These are phyloP conservation scores for Diplodia corticola DNA, from an alignment of 2,329 filamentous ascomycete genomes.

Conservation along the genomic window DNA sequence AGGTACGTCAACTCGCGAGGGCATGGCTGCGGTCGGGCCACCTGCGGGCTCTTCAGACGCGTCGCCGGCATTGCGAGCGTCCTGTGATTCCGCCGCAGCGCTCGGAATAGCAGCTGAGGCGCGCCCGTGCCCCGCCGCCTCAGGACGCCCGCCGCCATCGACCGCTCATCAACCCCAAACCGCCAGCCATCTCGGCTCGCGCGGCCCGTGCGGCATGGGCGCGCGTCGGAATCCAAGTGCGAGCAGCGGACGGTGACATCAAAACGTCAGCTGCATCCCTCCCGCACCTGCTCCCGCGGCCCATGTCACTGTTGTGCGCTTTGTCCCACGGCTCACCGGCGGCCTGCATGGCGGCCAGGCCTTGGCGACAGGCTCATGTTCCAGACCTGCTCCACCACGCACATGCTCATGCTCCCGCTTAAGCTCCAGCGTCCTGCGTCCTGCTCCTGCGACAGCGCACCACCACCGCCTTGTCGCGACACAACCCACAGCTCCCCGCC, in stretches of 20 bases:
- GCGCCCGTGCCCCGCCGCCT: conserved; percentile 1
- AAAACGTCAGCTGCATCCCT: background rate
- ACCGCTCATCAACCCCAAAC: conserved; percentile 10
- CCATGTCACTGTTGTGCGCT: background rate
- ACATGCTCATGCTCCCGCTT: background rate
- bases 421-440: background rate
- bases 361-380: background rate
- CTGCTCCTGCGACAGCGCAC: background rate
- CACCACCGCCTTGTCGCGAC: background rate
- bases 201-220: conserved; percentile 5
- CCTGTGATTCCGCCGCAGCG: conserved; percentile 14
- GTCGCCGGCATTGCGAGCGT: conserved; percentile 17
- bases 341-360: background rate
- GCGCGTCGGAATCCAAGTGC: too few species aligned
- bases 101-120: background rate
- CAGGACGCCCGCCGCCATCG: background rate
- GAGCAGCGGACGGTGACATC: background rate
- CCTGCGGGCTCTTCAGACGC: conserved; percentile 3
- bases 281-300: background rate
- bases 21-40: background rate
- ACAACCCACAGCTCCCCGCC: background rate
- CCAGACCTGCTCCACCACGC: conserved; percentile 18
- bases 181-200: background rate
- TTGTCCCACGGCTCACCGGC: background rate
- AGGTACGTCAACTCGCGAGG: conserved; percentile 7